Conservation (phyloP, 1,284 basidiomycete species). For the Ustilago esculenta region DNA sequence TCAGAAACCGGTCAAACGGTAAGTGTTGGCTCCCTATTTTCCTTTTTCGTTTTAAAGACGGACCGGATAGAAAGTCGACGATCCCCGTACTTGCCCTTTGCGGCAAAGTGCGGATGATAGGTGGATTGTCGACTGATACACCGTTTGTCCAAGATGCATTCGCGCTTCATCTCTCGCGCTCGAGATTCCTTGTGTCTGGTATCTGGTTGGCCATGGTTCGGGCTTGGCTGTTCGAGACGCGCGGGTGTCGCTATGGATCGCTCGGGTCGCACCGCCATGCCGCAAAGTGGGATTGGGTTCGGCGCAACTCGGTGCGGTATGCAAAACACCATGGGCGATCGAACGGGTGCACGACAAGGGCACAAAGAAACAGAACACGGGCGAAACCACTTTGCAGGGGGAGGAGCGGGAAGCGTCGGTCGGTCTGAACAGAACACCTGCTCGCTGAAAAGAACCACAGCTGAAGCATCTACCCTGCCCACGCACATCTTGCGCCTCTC, state of each 20-base stretch:
- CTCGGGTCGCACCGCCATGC: slow-evolving; percentile 12
- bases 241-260: slow-evolving; percentile 16
- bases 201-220: too few species aligned
- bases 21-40: background rate
- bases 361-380: too few species aligned
- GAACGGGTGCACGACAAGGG: too few species aligned
- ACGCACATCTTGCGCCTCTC: slow-evolving; percentile 13
- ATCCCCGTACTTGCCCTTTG: background rate
- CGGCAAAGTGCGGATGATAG: background rate
- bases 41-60: too few species aligned
- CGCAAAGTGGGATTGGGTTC: slow-evolving; percentile 1
- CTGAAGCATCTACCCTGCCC: slow-evolving; percentile 25
- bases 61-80: slow-evolving; percentile 48
- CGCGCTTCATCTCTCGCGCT: background rate
- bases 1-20: slow-evolving; percentile 1
- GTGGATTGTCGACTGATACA: slow-evolving; percentile 44
- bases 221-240: too few species aligned
- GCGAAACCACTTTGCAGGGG: too few species aligned
- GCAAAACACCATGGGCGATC: too few species aligned
- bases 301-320: background rate
- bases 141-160: slow-evolving; percentile 40
- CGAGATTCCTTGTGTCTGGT: background rate
- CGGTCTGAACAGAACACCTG: slow-evolving; percentile 44
- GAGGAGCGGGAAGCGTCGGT: slow-evolving; percentile 1
- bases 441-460: slow-evolving; percentile 23